Base-by-base conservation (phyloP, 2,329 filamentous ascomycete species). In the Sporothrix dimorphospora region DNA sequence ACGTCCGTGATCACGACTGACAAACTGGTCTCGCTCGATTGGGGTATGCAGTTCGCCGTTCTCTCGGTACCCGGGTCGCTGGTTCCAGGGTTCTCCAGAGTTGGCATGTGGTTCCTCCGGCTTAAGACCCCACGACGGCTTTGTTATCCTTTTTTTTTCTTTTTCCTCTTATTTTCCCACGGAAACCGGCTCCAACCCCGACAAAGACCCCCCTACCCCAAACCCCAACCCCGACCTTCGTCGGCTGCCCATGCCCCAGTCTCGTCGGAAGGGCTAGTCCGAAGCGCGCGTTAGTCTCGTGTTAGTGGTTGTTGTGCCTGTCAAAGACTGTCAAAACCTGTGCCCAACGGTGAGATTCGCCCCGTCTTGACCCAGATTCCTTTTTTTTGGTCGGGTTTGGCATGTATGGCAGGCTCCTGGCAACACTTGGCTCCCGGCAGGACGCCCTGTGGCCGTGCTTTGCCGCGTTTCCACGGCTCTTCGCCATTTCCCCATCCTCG, bases 191-290 rank as follows among this genome's bases (percentile, higher is more conserved):
- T 9, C 9, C 21, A 24, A 47, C 40, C 57, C 59, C 59, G 59
- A 63, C 27, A 38, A 38, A n/a, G 16, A 8, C 6, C 14, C 14
- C 11, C 30, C 11, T 14, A 27, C 7, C 7, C 51, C 55, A 40
- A 16, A 0, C 63, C 40, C 21, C 9, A 51, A 53, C 24, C 65
- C 65, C 65, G 38, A 40, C 30, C 45, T 21, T 53, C 61, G 40
- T 42, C 65, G 42, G 24, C 12, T 34, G 16, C n/a, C 21, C 42
- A 30, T 19, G 24, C 24, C 24, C 65, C 21, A 30, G 42, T 51
- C 19, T 67, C 65, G 65, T 67, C 45, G 45, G 65, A n/a, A 67
- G 34, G 42, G 55, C 55, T 59, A 59, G 30, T 38, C 55, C 27
- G 24, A 24, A 27, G 19, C 8, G 16, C 16, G 7, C 55, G 27